phyloP scores from a whole-genome alignment of 1,284 basidiomycete genomes.

The Tetrapyrgos nigripes region DNA sequence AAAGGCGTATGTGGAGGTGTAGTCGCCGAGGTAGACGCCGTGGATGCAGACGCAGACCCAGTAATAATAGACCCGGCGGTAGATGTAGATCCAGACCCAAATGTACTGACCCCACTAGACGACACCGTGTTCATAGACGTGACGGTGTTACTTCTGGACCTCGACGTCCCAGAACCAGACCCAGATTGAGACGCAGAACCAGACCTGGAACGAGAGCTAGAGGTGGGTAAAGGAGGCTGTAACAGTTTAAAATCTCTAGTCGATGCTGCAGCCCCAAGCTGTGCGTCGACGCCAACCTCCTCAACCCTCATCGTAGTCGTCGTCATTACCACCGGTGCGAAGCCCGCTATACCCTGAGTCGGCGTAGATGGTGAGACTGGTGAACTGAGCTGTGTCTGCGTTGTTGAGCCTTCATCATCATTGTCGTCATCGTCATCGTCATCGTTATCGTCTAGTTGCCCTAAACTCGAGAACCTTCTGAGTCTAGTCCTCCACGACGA shows the following conservation, averaged over 20 bases:
- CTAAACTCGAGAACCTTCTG: too few relatives aligned
- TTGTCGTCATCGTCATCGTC: background rate
- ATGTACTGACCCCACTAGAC: background rate
- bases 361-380: constrained; percentile 13
- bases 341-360: constrained; percentile 17
- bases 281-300: background rate
- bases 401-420: constrained; percentile 6
- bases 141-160: background rate
- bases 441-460: too few relatives aligned
- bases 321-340: background rate
- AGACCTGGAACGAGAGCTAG: too few relatives aligned
- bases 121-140: background rate
- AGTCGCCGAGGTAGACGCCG: too few relatives aligned
- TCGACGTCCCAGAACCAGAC: background rate
- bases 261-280: background rate
- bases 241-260: background rate
- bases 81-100: background rate
- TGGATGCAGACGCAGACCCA: background rate
- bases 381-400: constrained; percentile 5
- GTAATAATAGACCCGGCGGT: background rate
- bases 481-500: background rate
- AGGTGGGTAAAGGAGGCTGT: background rate
- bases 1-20: background rate
- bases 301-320: background rate
- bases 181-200: too few relatives aligned